Percentiles rank a stretch among this genome's conserved stretches.
These are phyloP conservation scores for Beverwykella pulmonaria DNA, from an alignment of 495 filamentous ascomycete species.

Conservation along the genomic window DNA sequence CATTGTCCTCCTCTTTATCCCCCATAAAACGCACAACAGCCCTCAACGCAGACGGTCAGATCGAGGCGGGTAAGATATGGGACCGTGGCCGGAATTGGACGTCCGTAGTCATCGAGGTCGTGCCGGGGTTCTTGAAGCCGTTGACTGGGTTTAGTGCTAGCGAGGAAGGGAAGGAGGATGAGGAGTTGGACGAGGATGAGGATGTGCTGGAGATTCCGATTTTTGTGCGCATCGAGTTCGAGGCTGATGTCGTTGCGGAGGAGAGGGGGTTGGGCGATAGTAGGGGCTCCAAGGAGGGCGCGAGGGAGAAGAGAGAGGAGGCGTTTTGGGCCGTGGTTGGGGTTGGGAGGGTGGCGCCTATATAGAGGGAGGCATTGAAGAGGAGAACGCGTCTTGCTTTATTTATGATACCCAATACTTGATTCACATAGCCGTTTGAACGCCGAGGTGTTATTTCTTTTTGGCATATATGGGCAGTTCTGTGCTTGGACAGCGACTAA, in stretches of 20 bases:
- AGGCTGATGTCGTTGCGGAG: conserved; percentile 73
- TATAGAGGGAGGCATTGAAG: conserved; percentile 48
- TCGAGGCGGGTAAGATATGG: conserved; percentile 94
- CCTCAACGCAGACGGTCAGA: conserved; percentile 38
- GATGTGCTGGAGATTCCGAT: conserved; percentile 94
- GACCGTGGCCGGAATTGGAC: conserved; percentile 95
- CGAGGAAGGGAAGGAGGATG: conserved; percentile 20
- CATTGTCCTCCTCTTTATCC: conserved; percentile 56
- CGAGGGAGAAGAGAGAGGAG: conserved; percentile 72
- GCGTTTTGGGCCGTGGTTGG: conserved; percentile 95
- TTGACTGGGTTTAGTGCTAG: conserved; percentile 23
- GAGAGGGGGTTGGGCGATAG: conserved; percentile 52
- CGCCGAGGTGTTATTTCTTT: no score
- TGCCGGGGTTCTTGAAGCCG: conserved; percentile 59
- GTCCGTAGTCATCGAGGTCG: conserved; percentile 84
- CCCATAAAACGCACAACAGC: conserved; percentile 4
- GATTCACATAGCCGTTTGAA: not conserved
- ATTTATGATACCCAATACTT: not conserved
- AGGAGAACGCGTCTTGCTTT: not conserved
- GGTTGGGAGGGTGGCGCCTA: conserved; percentile 55
- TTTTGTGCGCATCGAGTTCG: conserved; percentile 90
- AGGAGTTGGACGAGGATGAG: conserved; percentile 66
- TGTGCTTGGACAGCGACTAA: no score
- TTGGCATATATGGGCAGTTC: no score
- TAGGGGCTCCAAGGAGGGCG: conserved; percentile 49